Evolutionary conservation across 1,139 yeast genomes (phyloP).

Genomic region (Candida albicans): DNA sequence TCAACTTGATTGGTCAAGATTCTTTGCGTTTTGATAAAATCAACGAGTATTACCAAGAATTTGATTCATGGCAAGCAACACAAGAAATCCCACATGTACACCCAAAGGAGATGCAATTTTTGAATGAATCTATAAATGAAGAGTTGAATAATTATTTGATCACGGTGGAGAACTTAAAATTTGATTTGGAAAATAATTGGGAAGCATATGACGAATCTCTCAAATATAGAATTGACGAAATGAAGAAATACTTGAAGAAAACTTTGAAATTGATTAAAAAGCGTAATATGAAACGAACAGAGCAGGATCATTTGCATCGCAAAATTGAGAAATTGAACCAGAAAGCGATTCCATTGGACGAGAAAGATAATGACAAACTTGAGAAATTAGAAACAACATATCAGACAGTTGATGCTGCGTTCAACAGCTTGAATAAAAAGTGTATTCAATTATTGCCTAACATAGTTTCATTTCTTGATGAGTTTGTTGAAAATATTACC

Average conservation of each 20-base stretch:
- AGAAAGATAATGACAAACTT: conserved; percentile 39
- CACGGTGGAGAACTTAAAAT: conserved; percentile 31
- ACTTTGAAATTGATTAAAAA: conserved; percentile 43
- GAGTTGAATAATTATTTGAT: conserved; percentile 32
- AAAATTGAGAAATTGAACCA: conserved; percentile 44
- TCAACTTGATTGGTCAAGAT: conserved; percentile 35
- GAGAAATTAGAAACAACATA: conserved; percentile 29
- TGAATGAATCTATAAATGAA: conserved; percentile 29
- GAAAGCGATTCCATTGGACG: conserved; percentile 36
- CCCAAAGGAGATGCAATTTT: conserved; percentile 37
- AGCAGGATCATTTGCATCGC: conserved; percentile 38
- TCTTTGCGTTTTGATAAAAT: conserved; percentile 47
- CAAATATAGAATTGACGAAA: conserved; percentile 34
- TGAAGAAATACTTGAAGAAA: conserved; percentile 39
- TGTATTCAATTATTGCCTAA: conserved; percentile 47
- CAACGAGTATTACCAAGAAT: conserved; percentile 39
- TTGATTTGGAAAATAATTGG: conserved; percentile 33
- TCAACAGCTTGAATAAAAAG: conserved; percentile 39
- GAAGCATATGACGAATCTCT: conserved; percentile 31
- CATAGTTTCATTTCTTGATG: conserved; percentile 47
- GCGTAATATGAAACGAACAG: conserved; percentile 44
- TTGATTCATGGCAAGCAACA: conserved; percentile 32
- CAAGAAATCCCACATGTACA: conserved; percentile 37
- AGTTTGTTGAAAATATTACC: conserved; percentile 47
- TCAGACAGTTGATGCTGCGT: conserved; percentile 30